These are phyloP conservation scores for Leucosporidium creatinivorum DNA, from an alignment of 768 basidiomycete genomes.

Conservation along the genomic window DNA sequence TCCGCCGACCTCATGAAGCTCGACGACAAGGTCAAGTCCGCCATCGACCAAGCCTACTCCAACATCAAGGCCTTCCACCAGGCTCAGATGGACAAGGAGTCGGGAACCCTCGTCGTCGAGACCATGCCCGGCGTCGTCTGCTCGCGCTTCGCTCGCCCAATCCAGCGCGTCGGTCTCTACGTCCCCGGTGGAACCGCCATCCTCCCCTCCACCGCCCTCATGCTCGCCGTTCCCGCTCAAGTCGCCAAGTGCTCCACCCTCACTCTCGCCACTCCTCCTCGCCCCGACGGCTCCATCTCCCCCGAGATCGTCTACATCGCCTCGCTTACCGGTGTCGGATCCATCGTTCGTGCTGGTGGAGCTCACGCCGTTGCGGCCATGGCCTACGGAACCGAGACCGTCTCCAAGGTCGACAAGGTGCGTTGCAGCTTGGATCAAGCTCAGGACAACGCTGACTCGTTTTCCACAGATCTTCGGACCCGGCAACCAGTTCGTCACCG, in stretches of 20 bases:
- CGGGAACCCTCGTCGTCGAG: constrained; percentile 62
- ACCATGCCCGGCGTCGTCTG: constrained; percentile 98
- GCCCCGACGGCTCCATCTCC: constrained; percentile 82
- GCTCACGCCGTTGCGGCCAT: constrained; percentile 93
- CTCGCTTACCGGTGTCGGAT: constrained; percentile 76
- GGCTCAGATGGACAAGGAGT: constrained; percentile 66
- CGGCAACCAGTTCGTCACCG: constrained; percentile 76
- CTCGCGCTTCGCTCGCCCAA: constrained; percentile 88
- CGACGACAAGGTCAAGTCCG: constrained; percentile 58
- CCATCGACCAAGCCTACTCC: constrained; percentile 81
- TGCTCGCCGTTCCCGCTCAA: constrained; percentile 96
- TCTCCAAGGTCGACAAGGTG: constrained; percentile 98
- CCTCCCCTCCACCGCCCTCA: constrained; percentile 90
- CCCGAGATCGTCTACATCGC: constrained; percentile 98
- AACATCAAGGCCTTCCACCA: constrained; percentile 85
- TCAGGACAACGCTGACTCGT: too few relatives aligned
- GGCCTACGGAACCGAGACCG: constrained; percentile 90
- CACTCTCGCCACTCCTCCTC: constrained; percentile 91
- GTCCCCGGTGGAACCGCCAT: constrained; percentile 96
- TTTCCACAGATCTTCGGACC: too few relatives aligned
- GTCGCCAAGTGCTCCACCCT: constrained; percentile 90
- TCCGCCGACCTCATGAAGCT: constrained; percentile 52
- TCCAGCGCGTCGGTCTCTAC: constrained; percentile 90
- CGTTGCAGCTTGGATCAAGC: too few relatives aligned
- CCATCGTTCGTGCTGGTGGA: constrained; percentile 88